Evolutionary conservation across 352 stramenopile species (phyloP).

Genomic region (Globisporangium sylvaticum): DNA sequence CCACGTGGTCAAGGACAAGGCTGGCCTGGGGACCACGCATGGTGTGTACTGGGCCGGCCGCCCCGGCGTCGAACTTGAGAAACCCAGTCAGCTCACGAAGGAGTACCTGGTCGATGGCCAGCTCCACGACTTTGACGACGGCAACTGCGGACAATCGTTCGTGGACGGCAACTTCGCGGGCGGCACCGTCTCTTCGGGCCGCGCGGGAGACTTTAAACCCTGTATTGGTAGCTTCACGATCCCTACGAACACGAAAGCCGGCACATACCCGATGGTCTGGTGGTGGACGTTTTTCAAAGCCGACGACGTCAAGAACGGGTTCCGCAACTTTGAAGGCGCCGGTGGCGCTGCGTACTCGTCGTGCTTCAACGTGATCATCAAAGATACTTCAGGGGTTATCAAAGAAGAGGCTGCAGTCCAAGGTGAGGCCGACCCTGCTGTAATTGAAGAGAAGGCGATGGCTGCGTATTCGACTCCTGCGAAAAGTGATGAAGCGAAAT

Average conservation of each 20-base stretch:
- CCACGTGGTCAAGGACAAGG: neutral
- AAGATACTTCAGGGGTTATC: neutral
- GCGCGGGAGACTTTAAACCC: constrained; percentile 9
- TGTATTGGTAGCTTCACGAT: constrained; percentile 47
- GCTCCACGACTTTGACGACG: constrained; percentile 25
- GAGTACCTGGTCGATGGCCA: neutral
- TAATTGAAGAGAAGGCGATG: neutral
- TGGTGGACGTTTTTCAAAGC: constrained; percentile 56
- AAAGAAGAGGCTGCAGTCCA: constrained; percentile 24
- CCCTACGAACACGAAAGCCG: constrained; percentile 33
- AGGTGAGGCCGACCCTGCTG: neutral
- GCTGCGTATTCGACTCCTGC: neutral
- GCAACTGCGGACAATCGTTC: neutral
- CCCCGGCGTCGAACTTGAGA: neutral
- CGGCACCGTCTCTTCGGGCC: neutral
- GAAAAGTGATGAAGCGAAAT: neutral
- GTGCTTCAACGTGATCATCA: constrained; percentile 41
- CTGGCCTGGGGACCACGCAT: neutral
- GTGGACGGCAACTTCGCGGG: neutral
- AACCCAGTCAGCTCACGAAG: constrained; percentile 5
- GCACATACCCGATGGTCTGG: constrained; percentile 60
- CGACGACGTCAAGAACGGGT: constrained; percentile 26
- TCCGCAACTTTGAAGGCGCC: constrained; percentile 15
- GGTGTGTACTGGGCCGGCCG: neutral
- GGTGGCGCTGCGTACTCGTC: constrained; percentile 56